Evolutionary conservation across 2,329 filamentous ascomycete genomes (phyloP).

Genomic region (Paecilomyces fulvus): DNA sequence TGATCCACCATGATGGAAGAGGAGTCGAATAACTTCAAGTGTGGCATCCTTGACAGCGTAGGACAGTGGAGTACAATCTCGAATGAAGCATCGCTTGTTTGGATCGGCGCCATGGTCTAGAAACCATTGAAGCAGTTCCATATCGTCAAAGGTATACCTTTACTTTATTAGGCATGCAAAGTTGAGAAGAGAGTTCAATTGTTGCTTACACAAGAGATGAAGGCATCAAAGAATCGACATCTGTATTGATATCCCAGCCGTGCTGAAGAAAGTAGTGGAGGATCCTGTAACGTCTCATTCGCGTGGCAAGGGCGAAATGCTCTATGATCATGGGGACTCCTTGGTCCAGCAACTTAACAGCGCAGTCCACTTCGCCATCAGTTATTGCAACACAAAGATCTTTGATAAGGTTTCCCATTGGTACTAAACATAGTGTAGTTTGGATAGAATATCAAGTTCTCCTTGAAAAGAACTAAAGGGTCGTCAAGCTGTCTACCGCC

Average conservation of each 20-base stretch:
- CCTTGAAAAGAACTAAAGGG: too few relatives aligned
- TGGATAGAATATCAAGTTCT: not conserved
- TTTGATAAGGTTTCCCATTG: not conserved
- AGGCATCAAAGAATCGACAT: not conserved
- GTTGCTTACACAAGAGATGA: not conserved
- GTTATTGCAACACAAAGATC: not conserved
- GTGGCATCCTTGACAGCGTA: too few relatives aligned
- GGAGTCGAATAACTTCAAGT: not conserved
- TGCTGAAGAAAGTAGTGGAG: not conserved
- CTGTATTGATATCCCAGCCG: not conserved
- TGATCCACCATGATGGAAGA: not conserved
- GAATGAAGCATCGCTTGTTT: not conserved
- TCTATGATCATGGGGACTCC: not conserved
- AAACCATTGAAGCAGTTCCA: not conserved
- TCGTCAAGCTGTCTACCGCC: too few relatives aligned
- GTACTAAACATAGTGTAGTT: not conserved
- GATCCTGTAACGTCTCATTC: not conserved
- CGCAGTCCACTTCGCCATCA: not conserved
- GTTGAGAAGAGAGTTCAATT: not conserved
- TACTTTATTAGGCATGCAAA: not conserved
- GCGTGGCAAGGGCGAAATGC: not conserved
- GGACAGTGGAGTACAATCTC: not conserved
- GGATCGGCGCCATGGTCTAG: not conserved
- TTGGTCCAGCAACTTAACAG: not conserved
- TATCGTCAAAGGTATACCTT: not conserved